These are phyloP conservation scores for Plantago rigida DNA, from an alignment of 305 asterid species.

Conservation along the genomic window DNA sequence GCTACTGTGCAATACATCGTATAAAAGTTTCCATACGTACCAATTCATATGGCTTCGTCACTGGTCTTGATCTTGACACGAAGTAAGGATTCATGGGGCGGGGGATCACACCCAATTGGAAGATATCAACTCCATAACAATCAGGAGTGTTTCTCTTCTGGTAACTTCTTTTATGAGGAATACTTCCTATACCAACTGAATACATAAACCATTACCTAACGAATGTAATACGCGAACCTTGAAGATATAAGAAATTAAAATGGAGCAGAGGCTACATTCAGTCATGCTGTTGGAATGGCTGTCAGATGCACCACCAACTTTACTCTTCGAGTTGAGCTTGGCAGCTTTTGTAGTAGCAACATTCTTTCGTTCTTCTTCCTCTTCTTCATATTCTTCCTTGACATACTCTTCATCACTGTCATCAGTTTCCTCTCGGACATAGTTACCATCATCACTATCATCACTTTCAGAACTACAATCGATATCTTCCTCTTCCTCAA, in stretches of 20 bases:
- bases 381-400: neutral
- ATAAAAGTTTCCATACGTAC: constrained; percentile 22
- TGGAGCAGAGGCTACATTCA: neutral
- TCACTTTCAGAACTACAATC: neutral
- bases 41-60: constrained; percentile 24
- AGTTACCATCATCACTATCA: constrained; percentile 2
- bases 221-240: neutral
- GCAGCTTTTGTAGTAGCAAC: neutral
- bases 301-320: neutral
- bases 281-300: neutral
- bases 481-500: neutral
- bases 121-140: constrained; percentile 29
- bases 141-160: neutral
- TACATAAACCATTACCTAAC: neutral
- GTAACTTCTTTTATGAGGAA: neutral
- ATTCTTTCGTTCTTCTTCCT: neutral
- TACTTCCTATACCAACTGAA: constrained; percentile 11
- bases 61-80: constrained; percentile 26
- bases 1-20: no score
- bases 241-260: neutral
- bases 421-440: neutral
- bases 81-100: constrained; percentile 41
- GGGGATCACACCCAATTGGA: constrained; percentile 23
- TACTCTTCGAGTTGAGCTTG: neutral
- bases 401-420: neutral